Evolutionary conservation across 805 yeast genomes (phyloP).

Genomic region (Candida taoyuanica): DNA sequence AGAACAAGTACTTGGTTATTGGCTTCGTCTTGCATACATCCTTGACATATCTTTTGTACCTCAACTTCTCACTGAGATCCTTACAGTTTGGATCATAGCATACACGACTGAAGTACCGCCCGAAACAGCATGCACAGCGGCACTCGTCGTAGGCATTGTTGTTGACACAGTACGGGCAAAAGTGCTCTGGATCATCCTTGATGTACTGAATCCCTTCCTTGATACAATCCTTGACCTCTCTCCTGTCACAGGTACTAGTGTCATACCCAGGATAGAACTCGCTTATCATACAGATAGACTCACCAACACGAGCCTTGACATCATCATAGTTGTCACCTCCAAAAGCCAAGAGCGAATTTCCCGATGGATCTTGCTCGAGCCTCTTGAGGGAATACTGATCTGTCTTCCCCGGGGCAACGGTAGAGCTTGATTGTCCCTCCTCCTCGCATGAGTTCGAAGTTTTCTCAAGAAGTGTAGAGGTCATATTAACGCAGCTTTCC

Average conservation of each 20-base stretch:
- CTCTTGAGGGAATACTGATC: background rate
- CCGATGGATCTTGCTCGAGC: no score
- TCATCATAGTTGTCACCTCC: slow-evolving; percentile 29
- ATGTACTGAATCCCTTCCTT: slow-evolving; percentile 21
- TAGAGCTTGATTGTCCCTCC: background rate
- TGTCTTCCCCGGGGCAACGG: background rate
- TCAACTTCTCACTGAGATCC: slow-evolving; percentile 19
- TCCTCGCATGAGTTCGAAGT: no score
- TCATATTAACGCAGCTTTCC: no score
- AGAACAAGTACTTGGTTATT: slow-evolving; percentile 9
- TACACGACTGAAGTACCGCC: slow-evolving; percentile 23
- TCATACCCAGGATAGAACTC: slow-evolving; percentile 23
- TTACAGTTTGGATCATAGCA: slow-evolving; percentile 26
- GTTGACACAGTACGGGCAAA: slow-evolving; percentile 27
- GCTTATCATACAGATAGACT: slow-evolving; percentile 18
- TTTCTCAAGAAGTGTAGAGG: no score
- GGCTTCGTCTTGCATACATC: slow-evolving; percentile 25
- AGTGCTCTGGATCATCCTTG: slow-evolving; percentile 21
- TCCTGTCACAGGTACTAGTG: slow-evolving; percentile 18
- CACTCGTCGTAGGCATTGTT: slow-evolving; percentile 27
- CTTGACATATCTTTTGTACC: slow-evolving; percentile 25
- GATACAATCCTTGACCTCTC: slow-evolving; percentile 21
- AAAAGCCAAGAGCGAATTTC: no score
- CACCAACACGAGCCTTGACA: slow-evolving; percentile 15
- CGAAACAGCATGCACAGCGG: slow-evolving; percentile 28